These are phyloP conservation scores for Chiua virens DNA, from an alignment of 768 basidiomycete genomes.

Conservation along the genomic window DNA sequence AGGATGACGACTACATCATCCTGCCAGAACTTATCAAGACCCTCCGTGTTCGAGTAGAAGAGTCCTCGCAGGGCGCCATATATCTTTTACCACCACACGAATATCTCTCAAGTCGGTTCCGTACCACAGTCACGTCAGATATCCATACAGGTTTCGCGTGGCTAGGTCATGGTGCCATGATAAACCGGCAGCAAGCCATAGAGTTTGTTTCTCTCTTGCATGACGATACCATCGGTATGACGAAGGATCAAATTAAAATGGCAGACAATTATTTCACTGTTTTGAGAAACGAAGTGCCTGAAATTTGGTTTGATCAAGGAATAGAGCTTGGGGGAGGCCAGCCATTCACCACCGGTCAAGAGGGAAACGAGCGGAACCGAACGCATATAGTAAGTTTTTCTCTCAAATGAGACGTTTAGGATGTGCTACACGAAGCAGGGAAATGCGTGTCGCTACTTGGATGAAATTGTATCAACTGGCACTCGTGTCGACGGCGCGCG, in stretches of 20 bases:
- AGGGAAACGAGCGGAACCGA: slow-evolving; percentile 58
- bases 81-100: slow-evolving; percentile 64
- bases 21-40: slow-evolving; percentile 54
- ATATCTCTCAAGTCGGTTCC: slow-evolving; percentile 52
- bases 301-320: slow-evolving; percentile 66
- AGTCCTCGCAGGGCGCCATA: slow-evolving; percentile 33
- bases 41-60: slow-evolving; percentile 42
- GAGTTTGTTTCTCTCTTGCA: slow-evolving; percentile 51
- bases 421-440: slow-evolving; percentile 31
- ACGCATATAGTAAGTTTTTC: slow-evolving; percentile 53
- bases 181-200: slow-evolving; percentile 42
- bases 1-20: slow-evolving; percentile 74
- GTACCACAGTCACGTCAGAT: slow-evolving; percentile 38
- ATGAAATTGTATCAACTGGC: slow-evolving; percentile 27
- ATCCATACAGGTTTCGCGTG: slow-evolving; percentile 63
- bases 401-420: neutral
- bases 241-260: slow-evolving; percentile 56
- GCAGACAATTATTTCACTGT: slow-evolving; percentile 71
- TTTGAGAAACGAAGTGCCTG: slow-evolving; percentile 53
- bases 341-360: slow-evolving; percentile 59
- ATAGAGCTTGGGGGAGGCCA: slow-evolving; percentile 58
- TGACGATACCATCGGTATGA: slow-evolving; percentile 36
- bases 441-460: slow-evolving; percentile 46
- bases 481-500: neutral
- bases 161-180: slow-evolving; percentile 63